Conservation (phyloP, 495 filamentous ascomycete genomes). For the Tuber microsphaerosporum region DNA sequence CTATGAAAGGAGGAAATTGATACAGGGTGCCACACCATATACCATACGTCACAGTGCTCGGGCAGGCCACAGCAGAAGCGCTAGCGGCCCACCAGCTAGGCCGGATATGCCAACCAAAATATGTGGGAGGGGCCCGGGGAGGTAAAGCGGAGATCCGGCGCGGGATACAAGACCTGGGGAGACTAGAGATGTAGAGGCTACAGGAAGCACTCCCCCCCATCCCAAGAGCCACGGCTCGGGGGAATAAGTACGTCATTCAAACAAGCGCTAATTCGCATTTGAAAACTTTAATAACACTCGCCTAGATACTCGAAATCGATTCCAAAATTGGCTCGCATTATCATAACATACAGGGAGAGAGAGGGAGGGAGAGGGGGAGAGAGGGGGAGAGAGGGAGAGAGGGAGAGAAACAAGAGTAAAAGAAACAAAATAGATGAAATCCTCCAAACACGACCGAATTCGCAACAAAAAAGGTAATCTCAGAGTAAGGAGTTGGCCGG, state of each 20-base stretch:
- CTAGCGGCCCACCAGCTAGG: no score
- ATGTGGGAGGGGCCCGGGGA: not conserved
- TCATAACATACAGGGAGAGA: not conserved
- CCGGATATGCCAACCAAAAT: not conserved
- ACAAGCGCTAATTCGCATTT: not conserved
- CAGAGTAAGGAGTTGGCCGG: not conserved
- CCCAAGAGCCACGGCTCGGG: not conserved
- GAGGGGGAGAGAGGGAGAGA: no score
- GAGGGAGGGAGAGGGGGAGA: no score
- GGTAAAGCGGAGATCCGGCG: no score
- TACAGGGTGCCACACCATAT: conserved; percentile 38
- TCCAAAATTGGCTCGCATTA: not conserved
- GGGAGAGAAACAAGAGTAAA: not conserved
- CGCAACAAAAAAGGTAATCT: not conserved
- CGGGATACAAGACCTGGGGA: no score
- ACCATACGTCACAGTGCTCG: no score
- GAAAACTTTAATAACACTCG: not conserved
- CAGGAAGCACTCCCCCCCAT: no score
- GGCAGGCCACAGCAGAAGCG: no score
- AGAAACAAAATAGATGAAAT: not conserved
- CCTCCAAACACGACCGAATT: not conserved
- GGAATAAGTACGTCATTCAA: not conserved
- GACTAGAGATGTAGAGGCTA: no score
- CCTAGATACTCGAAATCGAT: not conserved
- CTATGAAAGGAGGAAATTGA: no score